Base-by-base conservation (phyloP, 2,329 filamentous ascomycete genomes). In the Trichoderma atroviride region DNA sequence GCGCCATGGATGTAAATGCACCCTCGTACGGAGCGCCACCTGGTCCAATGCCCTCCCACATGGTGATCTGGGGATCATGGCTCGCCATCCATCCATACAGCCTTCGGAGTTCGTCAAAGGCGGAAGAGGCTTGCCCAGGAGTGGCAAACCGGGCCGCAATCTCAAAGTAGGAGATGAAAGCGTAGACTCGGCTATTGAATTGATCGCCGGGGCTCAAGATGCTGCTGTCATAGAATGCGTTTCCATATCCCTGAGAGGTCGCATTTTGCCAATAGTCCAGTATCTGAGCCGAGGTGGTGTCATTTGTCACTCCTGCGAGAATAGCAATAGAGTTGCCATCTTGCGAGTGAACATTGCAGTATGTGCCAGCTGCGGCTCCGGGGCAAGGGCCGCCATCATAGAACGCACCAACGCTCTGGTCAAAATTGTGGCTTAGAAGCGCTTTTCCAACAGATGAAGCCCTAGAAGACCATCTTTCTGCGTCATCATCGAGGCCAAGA, bases 161-260 rank as follows among this genome's bases (percentile, higher is more conserved):
- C 75, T 86, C 85, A 71, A 86, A 86, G 73, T 84, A 86, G 2
- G 84, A 86, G 22, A 83, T 81, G 71, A 86, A 86, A 2, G 85
- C 79, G 67, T 86, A 86, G 4, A 86, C 84, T 14, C 83, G 79
- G 61, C 82, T 74, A 2, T 79, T 79, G 72, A 81, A 85, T 0
- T 78, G 80, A 0, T 70, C 71, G 0, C 72, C 74, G 1, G 70
- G 70, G 13, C 60, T 63, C 0, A 85, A 74, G 4, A 77, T 73
- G 55, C 78, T 81, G 47, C 80, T 83, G 73, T 86, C 84, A 73
- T 84, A 86, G 73, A 86, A 86, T 1, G 85, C 78, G 71, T 86
- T 86, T 2, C 85, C 84, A 70, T 85, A 86, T 0, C 76, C 74
- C 9, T 77, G 76, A 0, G 78, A 73, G 22, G 79, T 81, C 4